These are phyloP conservation scores for Diaporthe helianthi DNA, from an alignment of 2,329 filamentous ascomycete species.

Conservation along the genomic window DNA sequence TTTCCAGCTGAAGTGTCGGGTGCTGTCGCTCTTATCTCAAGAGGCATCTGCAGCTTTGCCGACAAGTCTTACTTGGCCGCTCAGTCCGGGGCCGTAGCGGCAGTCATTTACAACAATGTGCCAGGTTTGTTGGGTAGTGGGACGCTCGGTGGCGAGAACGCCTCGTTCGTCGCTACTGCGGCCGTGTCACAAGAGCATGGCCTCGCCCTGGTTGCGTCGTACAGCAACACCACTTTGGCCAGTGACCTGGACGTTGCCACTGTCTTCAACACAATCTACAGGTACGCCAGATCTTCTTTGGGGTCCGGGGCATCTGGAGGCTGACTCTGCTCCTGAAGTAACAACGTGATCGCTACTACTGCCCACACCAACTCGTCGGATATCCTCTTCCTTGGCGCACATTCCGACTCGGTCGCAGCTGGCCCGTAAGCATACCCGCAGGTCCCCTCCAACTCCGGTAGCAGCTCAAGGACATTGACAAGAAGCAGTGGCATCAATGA, in stretches of 20 bases:
- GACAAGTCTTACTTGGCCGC: conserved; percentile 64
- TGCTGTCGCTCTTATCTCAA: conserved; percentile 65
- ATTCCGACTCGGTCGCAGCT: conserved; percentile 52
- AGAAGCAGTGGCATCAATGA: conserved; percentile 50
- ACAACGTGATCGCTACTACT: conserved; percentile 20
- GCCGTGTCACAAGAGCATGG: conserved; percentile 11
- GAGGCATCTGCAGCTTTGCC: conserved; percentile 66
- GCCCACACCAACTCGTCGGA: conserved; percentile 11
- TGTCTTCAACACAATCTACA: conserved; percentile 1
- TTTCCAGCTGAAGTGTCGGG: conserved; percentile 53
- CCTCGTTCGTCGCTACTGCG: conserved; percentile 9
- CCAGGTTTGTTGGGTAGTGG: conserved; percentile 47
- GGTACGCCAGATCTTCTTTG: not conserved
- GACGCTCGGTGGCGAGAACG: conserved; percentile 26
- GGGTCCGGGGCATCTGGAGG: not conserved
- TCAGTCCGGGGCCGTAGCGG: conserved; percentile 61
- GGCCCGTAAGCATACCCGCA: conserved; percentile 41
- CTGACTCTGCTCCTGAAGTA: not conserved
- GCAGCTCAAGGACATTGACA: not conserved
- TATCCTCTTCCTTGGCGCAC: conserved; percentile 50
- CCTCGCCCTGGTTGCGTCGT: conserved; percentile 16
- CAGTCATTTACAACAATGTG: conserved; percentile 69
- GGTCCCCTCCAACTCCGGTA: not conserved
- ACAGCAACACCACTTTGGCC: conserved; percentile 5
- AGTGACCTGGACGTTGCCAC: conserved; percentile 13